phyloP scores from a whole-genome alignment of 2,329 filamentous ascomycete species.

The Penicillium psychrosexuale region DNA sequence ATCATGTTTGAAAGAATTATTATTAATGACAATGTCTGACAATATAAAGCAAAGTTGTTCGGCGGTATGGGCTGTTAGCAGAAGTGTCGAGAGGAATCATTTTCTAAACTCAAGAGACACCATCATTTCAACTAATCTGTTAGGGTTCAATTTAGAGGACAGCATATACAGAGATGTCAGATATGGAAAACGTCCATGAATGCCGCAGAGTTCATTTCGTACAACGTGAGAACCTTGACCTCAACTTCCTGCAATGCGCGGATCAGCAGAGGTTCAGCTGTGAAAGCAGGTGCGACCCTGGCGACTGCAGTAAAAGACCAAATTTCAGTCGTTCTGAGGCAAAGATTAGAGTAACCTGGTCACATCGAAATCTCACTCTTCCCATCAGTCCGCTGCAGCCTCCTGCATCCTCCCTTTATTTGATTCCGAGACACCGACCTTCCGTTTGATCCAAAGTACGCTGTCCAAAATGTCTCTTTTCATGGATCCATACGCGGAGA shows the following conservation, averaged over 20 bases:
- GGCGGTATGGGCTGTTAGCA: background rate
- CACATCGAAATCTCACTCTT: background rate
- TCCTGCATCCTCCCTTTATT: background rate
- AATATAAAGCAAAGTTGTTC: background rate
- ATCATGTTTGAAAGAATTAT: background rate
- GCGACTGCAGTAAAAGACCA: background rate
- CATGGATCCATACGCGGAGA: conserved; percentile 6
- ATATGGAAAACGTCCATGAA: background rate
- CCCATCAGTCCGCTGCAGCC: background rate
- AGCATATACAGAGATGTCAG: background rate
- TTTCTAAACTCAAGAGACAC: background rate
- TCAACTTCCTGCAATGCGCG: background rate
- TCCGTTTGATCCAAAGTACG: background rate
- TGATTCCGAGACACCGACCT: background rate
- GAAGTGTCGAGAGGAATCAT: background rate
- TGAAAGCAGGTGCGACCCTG: background rate
- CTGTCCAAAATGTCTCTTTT: background rate
- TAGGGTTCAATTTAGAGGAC: background rate
- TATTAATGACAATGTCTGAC: background rate
- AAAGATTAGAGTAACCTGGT: background rate
- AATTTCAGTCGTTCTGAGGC: background rate
- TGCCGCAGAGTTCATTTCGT: background rate
- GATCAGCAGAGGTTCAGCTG: background rate
- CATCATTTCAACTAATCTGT: background rate
- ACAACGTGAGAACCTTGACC: background rate